Percentiles rank a stretch among this genome's conserved stretches.
These are phyloP conservation scores for Brassica balearica DNA, from an alignment of 441 rosid species.

Conservation along the genomic window DNA sequence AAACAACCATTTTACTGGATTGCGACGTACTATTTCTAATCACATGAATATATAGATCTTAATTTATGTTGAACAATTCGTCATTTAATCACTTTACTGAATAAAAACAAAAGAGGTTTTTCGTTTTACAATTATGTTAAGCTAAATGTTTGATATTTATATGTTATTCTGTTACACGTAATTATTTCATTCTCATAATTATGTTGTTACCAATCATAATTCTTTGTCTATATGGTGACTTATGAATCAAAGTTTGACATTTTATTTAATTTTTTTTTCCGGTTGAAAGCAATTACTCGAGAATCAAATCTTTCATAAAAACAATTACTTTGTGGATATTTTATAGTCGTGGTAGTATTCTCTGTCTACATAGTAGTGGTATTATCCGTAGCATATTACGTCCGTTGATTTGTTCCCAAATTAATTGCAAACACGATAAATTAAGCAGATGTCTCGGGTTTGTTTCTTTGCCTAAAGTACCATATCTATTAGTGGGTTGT, in stretches of 20 bases:
- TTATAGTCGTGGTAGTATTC: constrained; percentile 8
- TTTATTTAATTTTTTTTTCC: not conserved
- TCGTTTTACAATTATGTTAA: constrained; percentile 2
- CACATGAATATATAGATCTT: not conserved
- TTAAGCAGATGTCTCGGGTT: constrained; percentile 31
- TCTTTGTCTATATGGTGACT: not conserved
- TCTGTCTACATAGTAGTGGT: constrained; percentile 19
- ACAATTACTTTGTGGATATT: constrained; percentile 3
- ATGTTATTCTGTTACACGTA: not conserved
- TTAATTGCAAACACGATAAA: constrained; percentile 39
- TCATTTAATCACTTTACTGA: not conserved
- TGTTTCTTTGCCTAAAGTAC: constrained; percentile 35
- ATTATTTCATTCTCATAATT: not conserved
- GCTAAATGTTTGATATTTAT: not conserved
- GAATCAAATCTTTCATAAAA: constrained; percentile 21
- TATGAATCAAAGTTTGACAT: constrained; percentile 1
- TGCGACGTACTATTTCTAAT: not conserved
- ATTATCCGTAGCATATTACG: constrained; percentile 33
- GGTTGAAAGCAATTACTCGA: constrained; percentile 16
- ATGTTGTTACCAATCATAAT: not conserved
- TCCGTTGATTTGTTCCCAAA: constrained; percentile 38
- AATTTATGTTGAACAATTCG: not conserved
- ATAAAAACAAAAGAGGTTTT: not conserved
- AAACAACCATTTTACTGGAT: not conserved
- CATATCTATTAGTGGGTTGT: constrained; percentile 34